Conservation (phyloP, 106 monocot genomes). For the Allium cepa region DNA sequence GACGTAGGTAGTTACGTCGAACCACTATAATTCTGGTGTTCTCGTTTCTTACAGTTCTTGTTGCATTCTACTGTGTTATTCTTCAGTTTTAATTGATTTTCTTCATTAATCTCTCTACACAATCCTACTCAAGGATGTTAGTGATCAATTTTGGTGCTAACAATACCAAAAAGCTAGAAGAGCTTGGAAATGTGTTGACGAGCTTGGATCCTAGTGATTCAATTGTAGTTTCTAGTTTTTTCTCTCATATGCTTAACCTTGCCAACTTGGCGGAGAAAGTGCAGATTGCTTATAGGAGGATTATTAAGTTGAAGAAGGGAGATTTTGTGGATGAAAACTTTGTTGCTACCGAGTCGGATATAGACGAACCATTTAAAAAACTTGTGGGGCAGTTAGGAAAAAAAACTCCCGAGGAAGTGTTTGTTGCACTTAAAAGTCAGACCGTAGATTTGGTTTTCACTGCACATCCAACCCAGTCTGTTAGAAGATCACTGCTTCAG, state of each 20-base stretch:
- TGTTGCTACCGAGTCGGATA: slow-evolving; percentile 55
- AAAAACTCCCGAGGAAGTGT: slow-evolving; percentile 62
- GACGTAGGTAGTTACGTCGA: too few species aligned
- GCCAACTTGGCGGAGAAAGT: slow-evolving; percentile 89
- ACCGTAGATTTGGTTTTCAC: slow-evolving; percentile 11
- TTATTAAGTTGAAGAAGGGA: slow-evolving; percentile 69
- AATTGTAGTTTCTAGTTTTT: slow-evolving; percentile 61
- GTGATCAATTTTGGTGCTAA: too few species aligned
- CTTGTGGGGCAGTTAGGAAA: slow-evolving; percentile 55
- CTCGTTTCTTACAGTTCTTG: too few species aligned
- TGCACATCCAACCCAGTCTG: too few species aligned
- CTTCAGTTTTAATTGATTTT: too few species aligned
- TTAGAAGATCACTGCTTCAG: too few species aligned
- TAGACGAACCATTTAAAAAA: slow-evolving; percentile 68
- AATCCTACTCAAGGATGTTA: too few species aligned
- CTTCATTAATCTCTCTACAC: too few species aligned
- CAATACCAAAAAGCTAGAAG: slow-evolving; percentile 62
- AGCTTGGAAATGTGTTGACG: slow-evolving; percentile 58
- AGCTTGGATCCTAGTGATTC: slow-evolving; percentile 70
- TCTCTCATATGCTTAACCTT: slow-evolving; percentile 91
- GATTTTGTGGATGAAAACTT: slow-evolving; percentile 73
- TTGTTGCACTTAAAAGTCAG: slow-evolving; percentile 83
- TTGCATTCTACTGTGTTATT: too few species aligned
- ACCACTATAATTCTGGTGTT: too few species aligned
- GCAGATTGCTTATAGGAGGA: slow-evolving; percentile 55